Conservation (phyloP, 2,329 filamentous ascomycete species). For the Polychaeton citri region DNA sequence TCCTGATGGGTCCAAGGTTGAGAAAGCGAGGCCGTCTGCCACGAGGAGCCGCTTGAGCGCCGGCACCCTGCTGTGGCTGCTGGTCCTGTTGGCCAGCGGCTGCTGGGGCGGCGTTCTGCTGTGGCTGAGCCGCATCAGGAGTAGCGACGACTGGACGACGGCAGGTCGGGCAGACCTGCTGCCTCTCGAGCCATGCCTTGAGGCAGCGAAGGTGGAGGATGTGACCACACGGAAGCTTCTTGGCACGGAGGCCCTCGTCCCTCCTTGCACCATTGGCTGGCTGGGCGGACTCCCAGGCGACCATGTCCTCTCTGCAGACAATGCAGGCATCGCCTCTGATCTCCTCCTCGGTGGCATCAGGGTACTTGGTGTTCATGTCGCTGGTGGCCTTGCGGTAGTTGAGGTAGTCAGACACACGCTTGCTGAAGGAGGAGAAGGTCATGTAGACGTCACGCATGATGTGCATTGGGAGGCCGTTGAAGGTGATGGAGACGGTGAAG, state of each 20-base stretch:
- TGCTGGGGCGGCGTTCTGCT: conserved; percentile 4
- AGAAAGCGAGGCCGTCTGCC: conserved; percentile 35
- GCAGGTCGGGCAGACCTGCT: conserved; percentile 95
- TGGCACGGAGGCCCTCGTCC: conserved; percentile 74
- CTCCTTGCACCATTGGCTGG: conserved; percentile 29
- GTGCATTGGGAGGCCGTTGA: conserved; percentile 92
- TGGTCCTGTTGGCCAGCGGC: conserved; percentile 20
- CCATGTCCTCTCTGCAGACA: conserved; percentile 94
- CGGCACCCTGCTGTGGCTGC: conserved; percentile 20
- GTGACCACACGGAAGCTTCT: conserved; percentile 93
- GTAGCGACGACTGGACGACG: conserved; percentile 53
- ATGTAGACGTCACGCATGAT: conserved; percentile 93
- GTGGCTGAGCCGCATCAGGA: conserved; percentile 5
- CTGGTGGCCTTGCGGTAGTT: conserved; percentile 82
- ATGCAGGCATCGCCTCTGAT: conserved; percentile 84
- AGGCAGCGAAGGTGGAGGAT: conserved; percentile 90
- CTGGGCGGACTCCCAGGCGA: conserved; percentile 46
- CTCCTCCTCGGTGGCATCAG: conserved; percentile 80
- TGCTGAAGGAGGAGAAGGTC: conserved; percentile 81
- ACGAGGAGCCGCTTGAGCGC: conserved; percentile 5
- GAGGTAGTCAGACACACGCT: conserved; percentile 75
- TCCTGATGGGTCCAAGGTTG: conserved; percentile 59
- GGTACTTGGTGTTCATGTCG: conserved; percentile 84
- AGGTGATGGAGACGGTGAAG: conserved; percentile 82
- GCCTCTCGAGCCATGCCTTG: conserved; percentile 91